phyloP scores from a whole-genome alignment of 2,329 filamentous ascomycete species.

The Aspergillus oerlinghausenensis region DNA sequence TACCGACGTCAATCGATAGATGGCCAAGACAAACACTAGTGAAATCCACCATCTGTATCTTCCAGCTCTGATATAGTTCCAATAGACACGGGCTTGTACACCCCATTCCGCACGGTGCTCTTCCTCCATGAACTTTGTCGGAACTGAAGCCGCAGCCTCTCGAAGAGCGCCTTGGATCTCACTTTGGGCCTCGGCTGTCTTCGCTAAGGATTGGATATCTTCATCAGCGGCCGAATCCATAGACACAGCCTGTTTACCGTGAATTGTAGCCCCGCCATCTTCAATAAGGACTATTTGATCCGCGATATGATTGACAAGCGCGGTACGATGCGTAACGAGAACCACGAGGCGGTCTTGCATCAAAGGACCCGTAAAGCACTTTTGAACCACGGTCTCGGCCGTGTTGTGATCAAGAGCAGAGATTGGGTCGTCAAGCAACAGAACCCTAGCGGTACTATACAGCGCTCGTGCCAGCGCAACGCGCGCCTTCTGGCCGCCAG shows the following conservation, averaged over 20 bases:
- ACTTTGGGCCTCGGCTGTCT: slow-evolving; percentile 13
- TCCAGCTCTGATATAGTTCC: slow-evolving; percentile 79
- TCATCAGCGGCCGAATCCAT: slow-evolving; percentile 36
- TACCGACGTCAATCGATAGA: slow-evolving; percentile 62
- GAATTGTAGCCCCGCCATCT: slow-evolving; percentile 53
- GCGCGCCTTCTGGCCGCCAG: slow-evolving; percentile 57
- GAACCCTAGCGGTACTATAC: slow-evolving; percentile 51
- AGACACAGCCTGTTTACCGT: slow-evolving; percentile 46
- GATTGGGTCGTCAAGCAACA: slow-evolving; percentile 57
- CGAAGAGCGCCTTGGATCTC: slow-evolving; percentile 34
- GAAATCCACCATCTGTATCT: slow-evolving; percentile 67
- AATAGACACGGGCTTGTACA: slow-evolving; percentile 72
- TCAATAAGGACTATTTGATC: slow-evolving; percentile 68
- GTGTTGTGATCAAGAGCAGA: slow-evolving; percentile 62
- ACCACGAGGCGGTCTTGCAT: slow-evolving; percentile 52
- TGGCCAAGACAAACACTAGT: slow-evolving; percentile 58
- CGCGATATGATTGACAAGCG: slow-evolving; percentile 69
- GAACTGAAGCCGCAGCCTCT: slow-evolving; percentile 50
- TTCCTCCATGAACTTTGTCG: slow-evolving; percentile 75
- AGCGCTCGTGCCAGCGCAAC: slow-evolving; percentile 58
- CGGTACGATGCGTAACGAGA: slow-evolving; percentile 61
- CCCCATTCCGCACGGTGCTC: slow-evolving; percentile 70
- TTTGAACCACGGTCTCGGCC: slow-evolving; percentile 56
- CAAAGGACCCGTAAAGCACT: slow-evolving; percentile 53
- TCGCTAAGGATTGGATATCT: slow-evolving; percentile 16